Evolutionary conservation across 2,329 filamentous ascomycete species (phyloP), one percentile per base, ranked within the genome.

Genomic region (Rhinocladiella similis): DNA sequence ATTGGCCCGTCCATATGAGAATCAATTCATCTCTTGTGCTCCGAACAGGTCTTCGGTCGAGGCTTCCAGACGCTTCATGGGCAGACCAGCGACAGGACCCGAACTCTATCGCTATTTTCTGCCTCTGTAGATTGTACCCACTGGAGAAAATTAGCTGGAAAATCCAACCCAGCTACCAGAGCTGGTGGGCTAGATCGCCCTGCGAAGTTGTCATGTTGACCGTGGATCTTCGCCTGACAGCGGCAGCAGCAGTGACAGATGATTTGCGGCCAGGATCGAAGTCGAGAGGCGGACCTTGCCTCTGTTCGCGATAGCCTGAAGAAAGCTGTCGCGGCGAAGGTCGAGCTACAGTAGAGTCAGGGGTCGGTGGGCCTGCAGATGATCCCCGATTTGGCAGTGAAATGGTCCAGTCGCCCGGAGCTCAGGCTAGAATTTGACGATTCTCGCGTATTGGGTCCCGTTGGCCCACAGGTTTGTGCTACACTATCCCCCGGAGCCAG

Each of bases 401-500:
- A 5, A 41, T 3, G 38, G 10, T 18, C 38, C 38, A 41, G 12
- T 19, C 14, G 14, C 14, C 38, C 18, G 38, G 38, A 16, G 38
- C n/a, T 33, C 38, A 41, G n/a, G 38, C 38, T 41, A 41, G 5
- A 12, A 41, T 18, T 41, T 41, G 38, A 41, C 38, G 38, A 41
- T 41, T 19, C 38, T 41, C 38, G 38, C 38, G 38, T 41, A 12
- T 19, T 41, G 35, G 35, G 22, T 25, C 20, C 18, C 2, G 13
- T 42, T 42, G 22, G 43, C 43, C 43, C 43, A 46, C 43, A 46
- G 19, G 43, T 46, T 46, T 46, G 43, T 46, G 19, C 25, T 16
- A 41, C n/a, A 16, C 5, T 38, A 38, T 18, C 25, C 43, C 43
- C 43, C 43, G 25, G 43, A 46, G 20, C 43, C 20, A 22, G 25